phyloP scores from a whole-genome alignment of 1,284 basidiomycete genomes.

The Heterobasidion annosum region DNA sequence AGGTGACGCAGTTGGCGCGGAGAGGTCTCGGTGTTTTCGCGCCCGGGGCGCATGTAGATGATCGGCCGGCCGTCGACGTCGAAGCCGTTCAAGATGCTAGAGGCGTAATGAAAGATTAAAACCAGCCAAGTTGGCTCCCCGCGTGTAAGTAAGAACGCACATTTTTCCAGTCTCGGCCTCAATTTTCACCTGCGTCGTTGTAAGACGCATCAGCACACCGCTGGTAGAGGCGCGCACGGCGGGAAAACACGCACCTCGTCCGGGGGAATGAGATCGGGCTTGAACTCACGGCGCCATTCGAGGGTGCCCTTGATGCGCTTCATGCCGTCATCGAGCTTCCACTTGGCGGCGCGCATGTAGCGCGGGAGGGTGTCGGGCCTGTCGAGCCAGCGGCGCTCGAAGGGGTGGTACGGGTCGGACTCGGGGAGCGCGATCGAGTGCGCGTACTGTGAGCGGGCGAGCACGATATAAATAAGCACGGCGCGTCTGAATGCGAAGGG shows the following conservation, averaged over 20 bases:
- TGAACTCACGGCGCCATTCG: slow-evolving; percentile 75
- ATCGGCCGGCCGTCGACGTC: slow-evolving; percentile 77
- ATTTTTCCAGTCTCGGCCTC: slow-evolving; percentile 84
- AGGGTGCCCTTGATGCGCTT: slow-evolving; percentile 69
- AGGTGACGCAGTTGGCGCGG: slow-evolving; percentile 75
- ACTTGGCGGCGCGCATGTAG: slow-evolving; percentile 80
- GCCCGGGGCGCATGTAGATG: slow-evolving; percentile 77
- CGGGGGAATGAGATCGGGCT: slow-evolving; percentile 75
- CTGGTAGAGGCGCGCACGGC: not conserved
- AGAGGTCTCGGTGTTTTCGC: slow-evolving; percentile 72
- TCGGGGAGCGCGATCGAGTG: slow-evolving; percentile 50
- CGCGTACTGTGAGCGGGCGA: slow-evolving; percentile 45
- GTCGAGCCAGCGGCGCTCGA: slow-evolving; percentile 71
- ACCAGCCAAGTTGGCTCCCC: not conserved
- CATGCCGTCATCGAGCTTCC: slow-evolving; percentile 71
- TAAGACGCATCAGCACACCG: not conserved
- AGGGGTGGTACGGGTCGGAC: slow-evolving; percentile 60
- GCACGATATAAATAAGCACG: not conserved
- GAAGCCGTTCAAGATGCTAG: slow-evolving; percentile 76
- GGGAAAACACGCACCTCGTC: slow-evolving; percentile 44
- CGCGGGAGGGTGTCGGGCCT: slow-evolving; percentile 69
- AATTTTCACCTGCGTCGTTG: slow-evolving; percentile 33
- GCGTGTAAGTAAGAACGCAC: slow-evolving; percentile 34
- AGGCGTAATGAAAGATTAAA: not conserved
- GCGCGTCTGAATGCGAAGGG: slow-evolving; percentile 2